Evolutionary conservation across 441 rosid genomes (phyloP), one percentile per base, ranked within the genome.

Genomic region (Mallotus japonicus): DNA sequence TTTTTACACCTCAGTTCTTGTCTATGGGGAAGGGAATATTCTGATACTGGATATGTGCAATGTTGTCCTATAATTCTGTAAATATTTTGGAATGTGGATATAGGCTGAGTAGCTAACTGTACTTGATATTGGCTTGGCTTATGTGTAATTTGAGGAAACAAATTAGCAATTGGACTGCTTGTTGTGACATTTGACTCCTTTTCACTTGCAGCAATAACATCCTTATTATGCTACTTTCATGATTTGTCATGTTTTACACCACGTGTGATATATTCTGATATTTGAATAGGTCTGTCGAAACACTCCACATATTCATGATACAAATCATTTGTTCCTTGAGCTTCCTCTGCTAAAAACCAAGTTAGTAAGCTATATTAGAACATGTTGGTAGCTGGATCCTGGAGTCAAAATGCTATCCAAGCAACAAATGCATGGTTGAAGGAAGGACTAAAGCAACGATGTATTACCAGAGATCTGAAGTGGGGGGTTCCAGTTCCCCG

Each of bases 401-500:
- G 99, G 99, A 95, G 98, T 84, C 95, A 89, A 80, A 95, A 95
- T 86, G 99, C 99, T 63, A 86, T 93, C 81, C 92, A 93, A 74
- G 83, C 89, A 28, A 95, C 99, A 37, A 73, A 88, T 77, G 91
- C 93, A 69, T 93, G 98, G 99, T 95, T 93, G 70, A 90, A 82
- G 74, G 99, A 95, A 79, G 99, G 99, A 73, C 85, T 95, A 75
- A 91, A 78, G 77, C 83, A 80, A 57, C 84, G 99, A 65, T 91
- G 99, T 73, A 95, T 95, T 76, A 95, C 98, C 17, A 90, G 99
- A 81, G 99, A 95, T 84, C 85, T 95, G 78, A 95, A 93, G 79
- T 95, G 98, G 98, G 99, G 99, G 53, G 98, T 95, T 75, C 91
- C 98, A 44, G 97, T 91, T 65, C 99, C 99, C 51, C 99, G 81